phyloP scores from a whole-genome alignment of 129 eudicot species.

The Ambrosia trifida region DNA sequence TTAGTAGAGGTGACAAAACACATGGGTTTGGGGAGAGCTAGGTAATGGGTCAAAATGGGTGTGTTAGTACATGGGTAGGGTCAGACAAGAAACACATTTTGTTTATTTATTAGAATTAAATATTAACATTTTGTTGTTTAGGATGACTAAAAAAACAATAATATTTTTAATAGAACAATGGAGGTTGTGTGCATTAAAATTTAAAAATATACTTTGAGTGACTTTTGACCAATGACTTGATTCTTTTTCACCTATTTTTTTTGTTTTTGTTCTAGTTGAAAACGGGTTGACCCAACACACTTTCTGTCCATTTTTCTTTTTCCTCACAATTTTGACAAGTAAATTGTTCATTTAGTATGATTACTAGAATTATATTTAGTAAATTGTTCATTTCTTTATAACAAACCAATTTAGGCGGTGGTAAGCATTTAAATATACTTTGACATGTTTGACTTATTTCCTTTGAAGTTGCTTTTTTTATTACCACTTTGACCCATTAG shows the following conservation, averaged over 20 bases:
- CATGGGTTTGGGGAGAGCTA: background rate
- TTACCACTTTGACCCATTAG: background rate
- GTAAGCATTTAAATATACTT: background rate
- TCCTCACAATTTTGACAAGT: background rate
- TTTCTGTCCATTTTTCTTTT: background rate
- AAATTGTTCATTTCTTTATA: background rate
- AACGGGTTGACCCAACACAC: background rate
- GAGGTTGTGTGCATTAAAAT: background rate
- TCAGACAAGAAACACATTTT: background rate
- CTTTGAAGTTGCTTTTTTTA: background rate
- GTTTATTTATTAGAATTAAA: background rate
- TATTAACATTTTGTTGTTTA: background rate
- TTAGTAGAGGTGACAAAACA: background rate
- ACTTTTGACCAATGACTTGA: background rate
- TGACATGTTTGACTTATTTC: background rate
- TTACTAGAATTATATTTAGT: background rate
- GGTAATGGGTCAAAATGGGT: slow-evolving; percentile 1
- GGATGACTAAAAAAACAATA: background rate
- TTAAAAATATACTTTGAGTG: background rate
- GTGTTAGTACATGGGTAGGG: background rate
- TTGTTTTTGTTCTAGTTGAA: background rate
- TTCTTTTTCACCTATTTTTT: background rate
- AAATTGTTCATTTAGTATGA: background rate
- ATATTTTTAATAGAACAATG: background rate
- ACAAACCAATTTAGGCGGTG: background rate